Evolutionary conservation across 495 filamentous ascomycete genomes (phyloP).

Genomic region (Penicillium ochrochloron): DNA sequence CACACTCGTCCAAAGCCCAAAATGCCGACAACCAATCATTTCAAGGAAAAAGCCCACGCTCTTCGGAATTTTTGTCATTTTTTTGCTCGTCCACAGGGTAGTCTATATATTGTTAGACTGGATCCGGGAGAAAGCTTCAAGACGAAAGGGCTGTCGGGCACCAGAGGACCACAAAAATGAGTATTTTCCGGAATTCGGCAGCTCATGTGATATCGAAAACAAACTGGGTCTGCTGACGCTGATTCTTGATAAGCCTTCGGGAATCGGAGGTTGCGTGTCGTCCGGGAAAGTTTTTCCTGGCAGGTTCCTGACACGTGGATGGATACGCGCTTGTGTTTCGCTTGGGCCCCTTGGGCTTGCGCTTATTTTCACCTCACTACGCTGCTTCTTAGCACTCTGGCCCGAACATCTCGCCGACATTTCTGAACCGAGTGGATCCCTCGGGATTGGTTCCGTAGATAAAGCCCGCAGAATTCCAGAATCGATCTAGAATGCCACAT

Average conservation of each 20-base stretch:
- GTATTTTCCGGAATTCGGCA: background rate
- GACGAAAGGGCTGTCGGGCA: background rate
- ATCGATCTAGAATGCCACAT: no score
- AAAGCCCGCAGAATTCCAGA: no score
- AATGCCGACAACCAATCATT: conserved; percentile 17
- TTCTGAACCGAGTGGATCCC: no score
- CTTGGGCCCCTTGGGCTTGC: background rate
- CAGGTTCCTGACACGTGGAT: conserved; percentile 15
- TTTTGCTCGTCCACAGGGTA: conserved; percentile 8
- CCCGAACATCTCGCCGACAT: no score
- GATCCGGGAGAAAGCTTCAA: background rate
- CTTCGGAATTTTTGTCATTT: conserved; percentile 5
- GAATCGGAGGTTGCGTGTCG: background rate
- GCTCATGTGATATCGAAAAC: background rate
- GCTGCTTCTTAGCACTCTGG: no score
- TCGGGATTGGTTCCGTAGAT: no score
- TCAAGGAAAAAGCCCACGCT: conserved; percentile 20
- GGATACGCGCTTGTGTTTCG: background rate
- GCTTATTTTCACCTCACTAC: background rate
- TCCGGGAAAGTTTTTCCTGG: background rate
- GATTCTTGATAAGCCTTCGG: conserved; percentile 1
- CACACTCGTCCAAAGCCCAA: background rate
- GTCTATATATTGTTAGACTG: background rate
- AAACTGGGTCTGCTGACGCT: background rate
- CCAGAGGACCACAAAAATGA: background rate